Evolutionary conservation across 495 filamentous ascomycete genomes (phyloP).

Genomic region (Pseudevernia furfuracea): DNA sequence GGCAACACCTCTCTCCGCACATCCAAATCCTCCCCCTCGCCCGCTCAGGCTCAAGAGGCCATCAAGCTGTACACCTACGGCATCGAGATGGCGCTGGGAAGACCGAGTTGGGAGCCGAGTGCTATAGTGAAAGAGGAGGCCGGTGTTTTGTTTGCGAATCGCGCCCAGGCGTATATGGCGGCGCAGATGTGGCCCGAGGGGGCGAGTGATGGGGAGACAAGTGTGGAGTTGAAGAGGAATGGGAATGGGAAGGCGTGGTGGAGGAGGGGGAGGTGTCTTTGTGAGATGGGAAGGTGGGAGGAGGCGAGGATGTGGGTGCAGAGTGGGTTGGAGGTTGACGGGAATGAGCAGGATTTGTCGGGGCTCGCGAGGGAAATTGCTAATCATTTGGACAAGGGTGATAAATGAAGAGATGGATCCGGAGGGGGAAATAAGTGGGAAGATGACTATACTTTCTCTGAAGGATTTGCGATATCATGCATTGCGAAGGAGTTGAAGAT

Average conservation of each 20-base stretch:
- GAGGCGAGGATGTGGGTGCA: constrained; percentile 72
- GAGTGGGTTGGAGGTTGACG: constrained; percentile 75
- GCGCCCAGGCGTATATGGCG: constrained; percentile 84
- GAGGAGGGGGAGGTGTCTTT: constrained; percentile 68
- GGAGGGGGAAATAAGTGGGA: background rate
- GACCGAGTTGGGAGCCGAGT: constrained; percentile 81
- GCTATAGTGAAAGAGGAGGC: constrained; percentile 78
- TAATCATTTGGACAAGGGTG: constrained; percentile 28
- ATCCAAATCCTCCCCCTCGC: constrained; percentile 43
- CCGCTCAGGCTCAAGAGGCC: constrained; percentile 47
- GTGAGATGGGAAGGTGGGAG: constrained; percentile 82
- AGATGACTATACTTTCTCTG: background rate
- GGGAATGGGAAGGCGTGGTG: constrained; percentile 95
- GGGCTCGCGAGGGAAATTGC: constrained; percentile 65
- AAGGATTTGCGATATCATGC: background rate
- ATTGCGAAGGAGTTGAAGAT: background rate
- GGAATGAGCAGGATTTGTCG: constrained; percentile 58
- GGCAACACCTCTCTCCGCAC: constrained; percentile 80
- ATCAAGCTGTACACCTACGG: constrained; percentile 72
- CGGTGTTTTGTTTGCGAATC: constrained; percentile 68
- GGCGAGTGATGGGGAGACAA: constrained; percentile 71
- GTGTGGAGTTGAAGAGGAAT: constrained; percentile 78
- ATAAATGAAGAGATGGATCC: background rate
- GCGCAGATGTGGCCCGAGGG: constrained; percentile 73
- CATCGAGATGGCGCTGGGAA: constrained; percentile 74